A percentile compares a stretch with the other conserved stretches of the same genome.
These are phyloP conservation scores for Triticum dicoccoides DNA, from an alignment of 176 grass and related monocot genomes.

Conservation along the genomic window DNA sequence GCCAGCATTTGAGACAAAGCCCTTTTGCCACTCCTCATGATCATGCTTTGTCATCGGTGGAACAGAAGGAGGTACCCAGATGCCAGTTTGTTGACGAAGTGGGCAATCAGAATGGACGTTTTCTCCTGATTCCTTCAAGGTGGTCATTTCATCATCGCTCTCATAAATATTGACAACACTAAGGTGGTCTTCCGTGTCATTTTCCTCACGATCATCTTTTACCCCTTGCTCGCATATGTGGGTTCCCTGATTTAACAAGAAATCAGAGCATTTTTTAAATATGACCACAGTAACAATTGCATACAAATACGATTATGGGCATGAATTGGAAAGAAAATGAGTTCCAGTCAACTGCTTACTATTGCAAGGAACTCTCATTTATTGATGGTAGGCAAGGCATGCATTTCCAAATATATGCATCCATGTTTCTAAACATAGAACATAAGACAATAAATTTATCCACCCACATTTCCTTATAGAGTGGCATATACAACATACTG, in stretches of 20 bases:
- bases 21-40: slow-evolving; percentile 59
- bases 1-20: slow-evolving; percentile 51
- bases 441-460: neutral
- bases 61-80: slow-evolving; percentile 85
- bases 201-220: neutral
- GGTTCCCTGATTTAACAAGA: slow-evolving; percentile 28
- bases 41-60: slow-evolving; percentile 69
- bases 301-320: neutral
- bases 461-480: neutral
- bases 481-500: neutral
- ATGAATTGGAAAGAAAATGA: neutral
- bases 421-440: slow-evolving; percentile 7
- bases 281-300: neutral
- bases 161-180: slow-evolving; percentile 18
- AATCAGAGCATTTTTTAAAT: neutral
- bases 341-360: neutral
- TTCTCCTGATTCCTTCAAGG: slow-evolving; percentile 29
- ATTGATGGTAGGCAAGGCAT: neutral
- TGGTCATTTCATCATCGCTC: neutral
- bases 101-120: slow-evolving; percentile 52
- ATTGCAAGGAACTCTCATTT: neutral
- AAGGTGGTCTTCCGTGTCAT: neutral
- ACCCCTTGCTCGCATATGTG: neutral
- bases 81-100: slow-evolving; percentile 62
- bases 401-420: neutral